Evolutionary conservation across 2,329 filamentous ascomycete genomes (phyloP).

Genomic region (Clarireedia homoeocarpa): DNA sequence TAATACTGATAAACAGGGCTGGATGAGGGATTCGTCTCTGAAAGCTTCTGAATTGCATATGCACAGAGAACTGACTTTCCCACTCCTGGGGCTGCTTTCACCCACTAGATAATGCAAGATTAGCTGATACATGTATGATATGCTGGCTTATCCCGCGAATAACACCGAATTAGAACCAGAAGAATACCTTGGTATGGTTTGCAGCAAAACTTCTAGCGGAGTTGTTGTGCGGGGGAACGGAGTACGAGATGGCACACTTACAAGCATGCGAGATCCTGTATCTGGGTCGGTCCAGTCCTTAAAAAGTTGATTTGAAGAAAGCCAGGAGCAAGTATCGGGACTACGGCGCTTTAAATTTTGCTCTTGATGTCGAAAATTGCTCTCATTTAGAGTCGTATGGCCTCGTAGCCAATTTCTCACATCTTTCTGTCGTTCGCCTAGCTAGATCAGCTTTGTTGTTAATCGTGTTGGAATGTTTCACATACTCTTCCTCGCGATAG

Average conservation of each 20-base stretch:
- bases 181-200: too few species aligned
- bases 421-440: conserved; percentile 1
- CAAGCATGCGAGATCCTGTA: background rate
- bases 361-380: background rate
- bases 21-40: background rate
- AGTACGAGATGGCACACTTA: background rate
- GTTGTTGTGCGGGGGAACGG: background rate
- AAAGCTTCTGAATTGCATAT: background rate
- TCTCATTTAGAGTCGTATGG: background rate
- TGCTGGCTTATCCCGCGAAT: too few species aligned
- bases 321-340: conserved; percentile 1
- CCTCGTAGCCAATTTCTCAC: conserved; percentile 2
- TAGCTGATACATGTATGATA: background rate
- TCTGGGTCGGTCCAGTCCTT: background rate
- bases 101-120: background rate
- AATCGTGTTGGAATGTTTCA: background rate
- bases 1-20: conserved; percentile 1
- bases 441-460: background rate
- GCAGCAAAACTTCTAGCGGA: too few species aligned
- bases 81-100: background rate
- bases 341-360: background rate
- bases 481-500: background rate
- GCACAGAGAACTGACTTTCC: background rate
- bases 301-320: background rate
- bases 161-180: too few species aligned